Percentiles rank a stretch among this genome's conserved stretches.
Conservation (phyloP, 2,329 filamentous ascomycete genomes). For the Ophiostoma pallidulum region DNA sequence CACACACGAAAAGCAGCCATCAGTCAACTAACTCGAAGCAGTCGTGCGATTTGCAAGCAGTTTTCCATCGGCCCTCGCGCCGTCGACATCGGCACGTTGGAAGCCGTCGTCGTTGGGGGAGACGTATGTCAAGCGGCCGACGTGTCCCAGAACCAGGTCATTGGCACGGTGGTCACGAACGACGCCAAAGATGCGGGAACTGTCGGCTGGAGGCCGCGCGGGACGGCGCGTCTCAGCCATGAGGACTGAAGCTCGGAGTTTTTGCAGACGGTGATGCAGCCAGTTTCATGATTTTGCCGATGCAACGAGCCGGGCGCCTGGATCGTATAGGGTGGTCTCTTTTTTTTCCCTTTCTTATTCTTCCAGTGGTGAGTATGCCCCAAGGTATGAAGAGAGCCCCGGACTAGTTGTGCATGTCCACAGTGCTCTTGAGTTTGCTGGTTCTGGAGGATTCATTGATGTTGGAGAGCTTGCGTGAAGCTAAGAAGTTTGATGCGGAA, state of each 20-base stretch:
- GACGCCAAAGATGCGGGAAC: slow-evolving; percentile 3
- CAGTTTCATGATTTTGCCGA: slow-evolving; percentile 8
- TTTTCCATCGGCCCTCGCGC: background rate
- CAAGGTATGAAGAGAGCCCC: too few species aligned
- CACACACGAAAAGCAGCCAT: background rate
- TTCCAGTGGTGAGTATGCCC: too few species aligned
- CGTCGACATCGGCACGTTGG: slow-evolving; percentile 18
- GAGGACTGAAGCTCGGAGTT: slow-evolving; percentile 7
- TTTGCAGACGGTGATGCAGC: background rate
- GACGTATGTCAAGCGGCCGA: slow-evolving; percentile 39
- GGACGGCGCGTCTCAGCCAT: slow-evolving; percentile 20
- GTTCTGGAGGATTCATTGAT: background rate
- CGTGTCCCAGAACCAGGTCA: slow-evolving; percentile 44
- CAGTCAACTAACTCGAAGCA: slow-evolving; percentile 18
- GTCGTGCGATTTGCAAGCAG: slow-evolving; percentile 12
- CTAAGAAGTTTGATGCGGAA: background rate
- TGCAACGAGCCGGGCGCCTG: background rate
- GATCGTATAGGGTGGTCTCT: too few species aligned
- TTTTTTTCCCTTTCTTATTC: too few species aligned
- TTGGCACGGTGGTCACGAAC: slow-evolving; percentile 28
- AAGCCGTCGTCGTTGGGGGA: slow-evolving; percentile 22
- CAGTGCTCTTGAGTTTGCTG: too few species aligned
- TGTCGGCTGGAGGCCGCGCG: background rate
- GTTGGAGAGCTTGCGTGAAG: slow-evolving; percentile 2
- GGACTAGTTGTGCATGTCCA: too few species aligned